Percentiles rank a stretch among this genome's conserved stretches.
Conservation (phyloP, 164 flowering plant species). For the Cinnamomum micranthum region DNA sequence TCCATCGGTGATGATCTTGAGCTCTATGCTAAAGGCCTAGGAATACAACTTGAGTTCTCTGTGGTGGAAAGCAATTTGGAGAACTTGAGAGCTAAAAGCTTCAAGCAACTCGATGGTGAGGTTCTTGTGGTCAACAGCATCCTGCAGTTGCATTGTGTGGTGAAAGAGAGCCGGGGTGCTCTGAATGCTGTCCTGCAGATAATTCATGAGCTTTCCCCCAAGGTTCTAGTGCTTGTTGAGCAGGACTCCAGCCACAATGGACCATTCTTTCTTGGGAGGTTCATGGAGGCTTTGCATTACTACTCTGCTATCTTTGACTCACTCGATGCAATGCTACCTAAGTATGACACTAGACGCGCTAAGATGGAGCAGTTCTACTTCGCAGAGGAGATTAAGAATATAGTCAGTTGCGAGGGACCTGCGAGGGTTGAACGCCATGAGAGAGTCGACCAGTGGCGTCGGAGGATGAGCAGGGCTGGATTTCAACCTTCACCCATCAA, state of each 20-base stretch:
- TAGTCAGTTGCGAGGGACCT: conserved; percentile 63
- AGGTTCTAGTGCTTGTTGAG: conserved; percentile 44
- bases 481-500: conserved; percentile 57
- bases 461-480: conserved; percentile 64
- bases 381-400: conserved; percentile 64
- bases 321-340: conserved; percentile 60
- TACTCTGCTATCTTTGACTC: conserved; percentile 64
- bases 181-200: conserved; percentile 49
- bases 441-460: conserved; percentile 56
- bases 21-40: conserved; percentile 32
- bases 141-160: conserved; percentile 59
- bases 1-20: conserved; percentile 41
- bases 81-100: conserved; percentile 30
- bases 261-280: conserved; percentile 61
- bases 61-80: conserved; percentile 48
- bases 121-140: conserved; percentile 53
- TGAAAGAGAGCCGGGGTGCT: conserved; percentile 70
- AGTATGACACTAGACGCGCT: conserved; percentile 54
- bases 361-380: conserved; percentile 66
- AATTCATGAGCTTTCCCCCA: conserved; percentile 46
- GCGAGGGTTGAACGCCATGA: conserved; percentile 58
- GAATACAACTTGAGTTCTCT: conserved; percentile 40
- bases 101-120: conserved; percentile 32
- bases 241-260: conserved; percentile 69
- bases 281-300: conserved; percentile 64